Percentiles rank a stretch among this genome's conserved stretches.
phyloP scores from a whole-genome alignment of 2,329 filamentous ascomycete genomes.

The Fusarium bulbicola region DNA sequence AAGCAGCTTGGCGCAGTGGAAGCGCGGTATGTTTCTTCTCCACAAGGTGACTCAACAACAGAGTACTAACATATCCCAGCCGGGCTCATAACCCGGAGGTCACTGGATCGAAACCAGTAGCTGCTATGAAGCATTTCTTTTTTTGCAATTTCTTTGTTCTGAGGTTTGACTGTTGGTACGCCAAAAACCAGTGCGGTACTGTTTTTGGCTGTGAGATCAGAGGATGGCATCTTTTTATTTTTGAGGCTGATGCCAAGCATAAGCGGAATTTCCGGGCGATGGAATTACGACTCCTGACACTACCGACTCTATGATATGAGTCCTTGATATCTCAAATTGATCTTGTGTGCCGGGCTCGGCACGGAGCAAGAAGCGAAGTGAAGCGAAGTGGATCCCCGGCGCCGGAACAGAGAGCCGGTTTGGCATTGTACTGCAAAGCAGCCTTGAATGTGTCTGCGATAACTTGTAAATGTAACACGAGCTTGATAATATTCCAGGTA shows the following conservation, averaged over 20 bases:
- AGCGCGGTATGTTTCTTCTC: slow-evolving; percentile 24
- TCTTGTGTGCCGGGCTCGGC: background rate
- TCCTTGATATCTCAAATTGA: background rate
- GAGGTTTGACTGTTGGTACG: background rate
- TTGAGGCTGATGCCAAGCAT: accelerated
- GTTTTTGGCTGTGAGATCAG: background rate
- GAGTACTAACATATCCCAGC: slow-evolving; percentile 11
- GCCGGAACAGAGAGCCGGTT: background rate
- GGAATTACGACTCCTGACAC: accelerated
- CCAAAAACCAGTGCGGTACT: background rate
- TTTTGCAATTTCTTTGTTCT: background rate
- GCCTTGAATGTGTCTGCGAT: background rate
- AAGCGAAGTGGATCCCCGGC: background rate
- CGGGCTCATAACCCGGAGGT: slow-evolving; percentile 28
- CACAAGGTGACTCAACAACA: background rate
- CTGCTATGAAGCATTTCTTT: slow-evolving; percentile 12
- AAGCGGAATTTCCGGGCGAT: accelerated
- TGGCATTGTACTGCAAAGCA: background rate
- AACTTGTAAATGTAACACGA: background rate
- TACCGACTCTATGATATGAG: accelerated
- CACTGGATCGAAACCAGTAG: slow-evolving; percentile 25
- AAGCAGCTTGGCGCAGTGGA: slow-evolving; percentile 29
- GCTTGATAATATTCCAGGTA: accelerated
- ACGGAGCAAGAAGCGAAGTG: background rate
- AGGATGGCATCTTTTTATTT: accelerated